phyloP scores from a whole-genome alignment of 2,329 filamentous ascomycete species.

The Albifimbria verrucaria region DNA sequence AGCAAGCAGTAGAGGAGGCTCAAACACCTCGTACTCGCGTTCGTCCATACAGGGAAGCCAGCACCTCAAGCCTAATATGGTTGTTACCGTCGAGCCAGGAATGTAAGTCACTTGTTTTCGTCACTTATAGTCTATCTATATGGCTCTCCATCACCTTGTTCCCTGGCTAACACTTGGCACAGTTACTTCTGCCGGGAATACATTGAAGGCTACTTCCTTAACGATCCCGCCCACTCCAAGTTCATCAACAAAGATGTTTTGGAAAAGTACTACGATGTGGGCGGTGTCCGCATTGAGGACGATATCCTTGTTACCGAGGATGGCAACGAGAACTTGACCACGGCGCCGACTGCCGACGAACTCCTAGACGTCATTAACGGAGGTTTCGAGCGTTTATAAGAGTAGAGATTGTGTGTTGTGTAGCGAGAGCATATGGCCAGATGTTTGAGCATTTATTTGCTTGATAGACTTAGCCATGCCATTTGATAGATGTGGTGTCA shows the following conservation, averaged over 20 bases:
- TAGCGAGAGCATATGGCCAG: neutral
- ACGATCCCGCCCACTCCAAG: slow-evolving; percentile 52
- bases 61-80: slow-evolving; percentile 57
- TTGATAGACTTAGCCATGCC: no score
- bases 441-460: no score
- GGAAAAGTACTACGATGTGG: slow-evolving; percentile 70
- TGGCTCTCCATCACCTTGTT: neutral
- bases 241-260: slow-evolving; percentile 66
- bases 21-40: slow-evolving; percentile 17
- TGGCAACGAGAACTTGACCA: slow-evolving; percentile 81
- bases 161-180: neutral
- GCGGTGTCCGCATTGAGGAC: slow-evolving; percentile 91
- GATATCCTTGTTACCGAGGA: slow-evolving; percentile 76
- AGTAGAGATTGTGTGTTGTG: neutral
- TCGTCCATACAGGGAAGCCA: slow-evolving; percentile 29
- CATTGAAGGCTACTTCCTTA: slow-evolving; percentile 66
- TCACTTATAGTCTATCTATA: neutral
- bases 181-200: slow-evolving; percentile 75
- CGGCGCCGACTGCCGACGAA: slow-evolving; percentile 72
- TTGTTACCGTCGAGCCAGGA: slow-evolving; percentile 79
- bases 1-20: slow-evolving; percentile 14
- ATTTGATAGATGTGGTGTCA: no score
- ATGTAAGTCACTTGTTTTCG: slow-evolving; percentile 40
- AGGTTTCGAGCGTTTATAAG: slow-evolving; percentile 20
- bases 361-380: slow-evolving; percentile 60